Percentiles rank a stretch among this genome's conserved stretches.
These are phyloP conservation scores for Lepidopterella palustris DNA, from an alignment of 495 filamentous ascomycete species.

Conservation along the genomic window DNA sequence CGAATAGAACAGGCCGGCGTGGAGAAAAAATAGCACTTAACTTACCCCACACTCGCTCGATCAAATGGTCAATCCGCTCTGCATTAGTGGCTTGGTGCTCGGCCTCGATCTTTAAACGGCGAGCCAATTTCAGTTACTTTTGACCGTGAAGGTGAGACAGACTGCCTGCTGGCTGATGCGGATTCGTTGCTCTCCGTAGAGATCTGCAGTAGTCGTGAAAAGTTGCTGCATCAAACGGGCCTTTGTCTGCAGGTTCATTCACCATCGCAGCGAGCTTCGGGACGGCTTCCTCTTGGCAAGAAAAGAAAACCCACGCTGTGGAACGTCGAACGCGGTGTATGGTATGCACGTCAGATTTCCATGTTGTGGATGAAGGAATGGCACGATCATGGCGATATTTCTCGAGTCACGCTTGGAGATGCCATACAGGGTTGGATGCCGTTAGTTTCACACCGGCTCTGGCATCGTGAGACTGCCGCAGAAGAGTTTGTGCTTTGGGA, in stretches of 20 bases:
- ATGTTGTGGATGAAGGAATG: slow-evolving; percentile 1
- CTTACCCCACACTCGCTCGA: not conserved
- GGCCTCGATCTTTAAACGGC: too few relatives aligned
- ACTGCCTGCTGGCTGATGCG: not conserved
- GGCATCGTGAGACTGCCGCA: not conserved
- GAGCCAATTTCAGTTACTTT: not conserved
- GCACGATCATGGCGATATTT: slow-evolving; percentile 23
- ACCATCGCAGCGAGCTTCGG: not conserved
- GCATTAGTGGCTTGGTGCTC: not conserved
- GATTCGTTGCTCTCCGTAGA: not conserved
- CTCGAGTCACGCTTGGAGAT: slow-evolving; percentile 4
- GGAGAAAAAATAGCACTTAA: not conserved
- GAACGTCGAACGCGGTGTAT: slow-evolving; percentile 8
- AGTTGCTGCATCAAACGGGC: not conserved
- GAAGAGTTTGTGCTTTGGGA: not conserved
- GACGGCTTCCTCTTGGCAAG: not conserved
- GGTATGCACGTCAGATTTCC: not conserved
- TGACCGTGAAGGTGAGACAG: not conserved
- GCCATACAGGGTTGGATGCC: not conserved
- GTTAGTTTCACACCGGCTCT: not conserved
- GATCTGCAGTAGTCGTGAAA: not conserved
- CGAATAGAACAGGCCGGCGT: not conserved
- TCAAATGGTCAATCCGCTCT: not conserved
- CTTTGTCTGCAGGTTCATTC: slow-evolving; percentile 4
- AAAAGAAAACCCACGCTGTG: slow-evolving; percentile 13